Base-by-base conservation (phyloP, 2,329 filamentous ascomycete genomes). In the Colletotrichum zoysiae region DNA sequence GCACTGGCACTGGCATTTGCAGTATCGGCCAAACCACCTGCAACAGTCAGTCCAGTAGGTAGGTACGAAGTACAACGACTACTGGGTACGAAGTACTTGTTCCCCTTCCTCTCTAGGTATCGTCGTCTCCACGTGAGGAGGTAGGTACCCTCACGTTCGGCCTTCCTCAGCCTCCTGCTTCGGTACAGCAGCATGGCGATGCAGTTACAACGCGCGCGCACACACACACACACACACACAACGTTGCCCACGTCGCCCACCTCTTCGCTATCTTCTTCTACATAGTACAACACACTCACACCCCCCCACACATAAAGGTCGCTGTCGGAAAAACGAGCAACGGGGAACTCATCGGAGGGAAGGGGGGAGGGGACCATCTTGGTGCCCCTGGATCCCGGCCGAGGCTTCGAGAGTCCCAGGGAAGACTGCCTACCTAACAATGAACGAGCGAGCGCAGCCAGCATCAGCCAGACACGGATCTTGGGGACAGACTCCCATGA, bases 381-480 rank as follows among this genome's bases (percentile, higher is more conserved):
- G 48, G 50, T 60, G 65, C 70, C 70, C 70, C 70, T 42, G 55
- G 66, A 70, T 42, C 65, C 70, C 51, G 59, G 70, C 33, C 66
- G 53, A 23, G 38, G 55, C 70, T 65, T 60, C 48, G 38, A 48
- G 48, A 70, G 59, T 50, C 59, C 59, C 55, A 64, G 65, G 69
- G 65, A 60, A 50, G 40, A 60, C 42, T 55, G 4, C 30, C 30
- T 30, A 30, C 30, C 30, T 30, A 59, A 64, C 60, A 69, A 64
- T 42, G 69, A 71, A 68, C 59, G 48, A 71, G 65, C 59, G 65
- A 42, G 40, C 38, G 12, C 53, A 55, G 69, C 65, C 59, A 40
- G 65, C 70, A 72, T 72, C 60, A 72, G 60, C 70, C 65, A 65
- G 66, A 72, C 60, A 70, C 55, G 35, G 60, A 70, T 42, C 48